Evolutionary conservation across 768 basidiomycete genomes (phyloP), one percentile per base, ranked within the genome.

Genomic region (Amanita jacksonii): DNA sequence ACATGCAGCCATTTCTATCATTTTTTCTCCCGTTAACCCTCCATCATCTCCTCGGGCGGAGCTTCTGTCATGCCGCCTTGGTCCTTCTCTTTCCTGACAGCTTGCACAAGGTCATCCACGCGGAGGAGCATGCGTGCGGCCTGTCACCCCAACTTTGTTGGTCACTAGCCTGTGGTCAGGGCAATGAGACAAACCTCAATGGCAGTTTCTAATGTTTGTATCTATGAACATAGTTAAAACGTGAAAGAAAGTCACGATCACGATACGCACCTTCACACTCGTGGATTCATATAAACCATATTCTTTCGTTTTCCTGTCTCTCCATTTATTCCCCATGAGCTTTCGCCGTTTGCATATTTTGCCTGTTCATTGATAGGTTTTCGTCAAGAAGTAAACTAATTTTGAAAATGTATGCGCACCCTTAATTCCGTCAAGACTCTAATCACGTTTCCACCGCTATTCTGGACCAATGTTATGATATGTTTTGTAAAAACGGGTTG

Each of bases 171-270:
- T 7, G 19, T 8, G 18, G 15, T 9, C 2, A 28, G 1, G 8
- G 19, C 15, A 30, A 30, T 12, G 16, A 15, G 28, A 40, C 25
- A 9, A 40, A 40, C 39, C 81, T 99, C 92, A 54, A 98, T 84
- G 13, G 96, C 93, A 6, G 93, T 99, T 74, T 98, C 97, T 57
- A 94, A 67, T 7, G 82, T 97, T 72, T 98, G 94, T 27, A 94
- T 84, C 85, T 84, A 50, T 1, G 24, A 33, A n/a, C 8, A 3
- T 3, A 25, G 22, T 12, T 15, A 5, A 2, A 12, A 22, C 8
- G 18, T 9, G 23, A 44, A 10, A 9, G 22, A 15, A 32, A 34
- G 8, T 13, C 12, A 12, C 7, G 2, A 41, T 42, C 38, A 31
- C 8, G 27, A 18, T 25, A 2, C 58, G 18, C 47, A 82, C 80